Evolutionary conservation across 2,329 filamentous ascomycete genomes (phyloP).

Genomic region (Arachnopeziza araneosa): DNA sequence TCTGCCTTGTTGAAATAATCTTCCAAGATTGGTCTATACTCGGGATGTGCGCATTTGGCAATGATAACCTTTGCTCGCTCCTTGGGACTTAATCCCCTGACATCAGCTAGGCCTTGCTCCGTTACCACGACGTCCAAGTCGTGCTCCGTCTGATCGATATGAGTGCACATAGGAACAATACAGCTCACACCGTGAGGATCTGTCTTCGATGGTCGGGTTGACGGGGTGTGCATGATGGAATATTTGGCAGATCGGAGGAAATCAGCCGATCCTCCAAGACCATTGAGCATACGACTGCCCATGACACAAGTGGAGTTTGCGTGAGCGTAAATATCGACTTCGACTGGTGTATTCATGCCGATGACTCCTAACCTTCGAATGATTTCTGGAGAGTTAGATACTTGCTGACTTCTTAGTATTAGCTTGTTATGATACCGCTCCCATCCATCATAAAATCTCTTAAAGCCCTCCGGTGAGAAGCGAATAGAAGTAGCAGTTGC

Average conservation of each 20-base stretch:
- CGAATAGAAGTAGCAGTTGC: conserved; percentile 86
- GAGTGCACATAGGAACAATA: conserved; percentile 92
- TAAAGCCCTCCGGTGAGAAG: conserved; percentile 86
- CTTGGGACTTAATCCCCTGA: conserved; percentile 71
- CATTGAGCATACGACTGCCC: conserved; percentile 83
- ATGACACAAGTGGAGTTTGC: conserved; percentile 88
- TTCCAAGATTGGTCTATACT: conserved; percentile 74
- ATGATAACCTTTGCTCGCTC: conserved; percentile 83
- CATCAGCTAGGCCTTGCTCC: conserved; percentile 72
- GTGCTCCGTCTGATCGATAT: conserved; percentile 89
- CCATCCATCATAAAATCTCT: conserved; percentile 85
- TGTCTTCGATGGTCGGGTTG: conserved; percentile 71
- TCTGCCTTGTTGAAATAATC: conserved; percentile 85
- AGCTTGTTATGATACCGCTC: conserved; percentile 75
- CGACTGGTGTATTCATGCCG: conserved; percentile 91
- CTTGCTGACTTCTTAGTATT: conserved; percentile 79
- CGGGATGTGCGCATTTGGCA: conserved; percentile 77
- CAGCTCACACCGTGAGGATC: conserved; percentile 78
- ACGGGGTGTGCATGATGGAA: conserved; percentile 90
- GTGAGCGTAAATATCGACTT: conserved; percentile 92
- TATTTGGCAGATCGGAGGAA: conserved; percentile 77
- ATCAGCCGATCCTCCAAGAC: conserved; percentile 74
- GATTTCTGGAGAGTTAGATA: conserved; percentile 86
- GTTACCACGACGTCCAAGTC: conserved; percentile 86
- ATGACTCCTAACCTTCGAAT: conserved; percentile 83